These are phyloP conservation scores for Sanghuangporus sanghuang DNA, from an alignment of 1,284 basidiomycete species.

Conservation along the genomic window DNA sequence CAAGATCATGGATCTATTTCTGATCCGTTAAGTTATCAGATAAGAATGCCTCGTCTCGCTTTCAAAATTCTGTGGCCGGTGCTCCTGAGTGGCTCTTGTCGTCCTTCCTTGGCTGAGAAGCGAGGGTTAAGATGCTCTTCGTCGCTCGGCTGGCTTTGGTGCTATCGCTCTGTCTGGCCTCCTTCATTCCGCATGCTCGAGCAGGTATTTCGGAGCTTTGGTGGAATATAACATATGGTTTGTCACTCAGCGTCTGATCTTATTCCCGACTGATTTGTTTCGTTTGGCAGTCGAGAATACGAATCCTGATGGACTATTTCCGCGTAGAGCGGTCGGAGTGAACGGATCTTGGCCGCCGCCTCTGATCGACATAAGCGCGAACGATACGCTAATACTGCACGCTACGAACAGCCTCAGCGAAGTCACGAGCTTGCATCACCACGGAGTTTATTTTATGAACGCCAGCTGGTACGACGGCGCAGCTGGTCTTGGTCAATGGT, in stretches of 20 bases:
- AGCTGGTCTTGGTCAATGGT: constrained; percentile 79
- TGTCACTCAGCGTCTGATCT: neutral
- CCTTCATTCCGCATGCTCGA: constrained; percentile 25
- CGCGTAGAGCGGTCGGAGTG: constrained; percentile 77
- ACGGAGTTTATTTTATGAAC: constrained; percentile 91
- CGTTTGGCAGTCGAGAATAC: constrained; percentile 39
- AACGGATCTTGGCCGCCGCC: constrained; percentile 92
- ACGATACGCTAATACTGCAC: constrained; percentile 75
- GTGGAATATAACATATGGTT: constrained; percentile 76
- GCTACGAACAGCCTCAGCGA: constrained; percentile 65
- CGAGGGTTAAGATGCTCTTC: neutral
- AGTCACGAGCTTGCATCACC: constrained; percentile 71
- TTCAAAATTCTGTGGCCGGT: neutral
- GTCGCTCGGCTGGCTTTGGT: neutral
- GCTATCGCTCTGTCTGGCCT: neutral
- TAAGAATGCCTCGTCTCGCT: neutral
- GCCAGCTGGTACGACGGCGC: constrained; percentile 89
- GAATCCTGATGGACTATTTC: constrained; percentile 72
- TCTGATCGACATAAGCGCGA: constrained; percentile 64
- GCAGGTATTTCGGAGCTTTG: constrained; percentile 64
- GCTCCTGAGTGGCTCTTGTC: neutral
- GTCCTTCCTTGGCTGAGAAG: neutral
- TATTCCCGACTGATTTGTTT: neutral
- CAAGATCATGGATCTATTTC: neutral
- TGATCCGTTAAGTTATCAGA: neutral